Percentiles rank a stretch among this genome's conserved stretches.
phyloP scores from a whole-genome alignment of 208 protist genomes.

The Crithidia thermophila region DNA sequence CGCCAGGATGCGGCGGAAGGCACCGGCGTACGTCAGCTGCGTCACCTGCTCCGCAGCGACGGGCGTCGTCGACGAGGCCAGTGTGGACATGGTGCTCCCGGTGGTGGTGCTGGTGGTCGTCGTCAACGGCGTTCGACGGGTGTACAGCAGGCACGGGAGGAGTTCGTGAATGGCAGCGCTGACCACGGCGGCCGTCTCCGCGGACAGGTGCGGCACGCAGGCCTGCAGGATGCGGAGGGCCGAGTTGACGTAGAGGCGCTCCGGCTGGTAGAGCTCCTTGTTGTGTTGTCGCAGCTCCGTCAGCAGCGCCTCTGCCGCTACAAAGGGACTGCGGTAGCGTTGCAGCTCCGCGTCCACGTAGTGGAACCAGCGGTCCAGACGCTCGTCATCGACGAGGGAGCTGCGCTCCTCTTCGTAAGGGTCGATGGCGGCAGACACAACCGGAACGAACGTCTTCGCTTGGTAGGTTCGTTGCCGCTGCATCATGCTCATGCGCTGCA shows the following conservation, averaged over 20 bases:
- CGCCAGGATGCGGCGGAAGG: constrained; percentile 61
- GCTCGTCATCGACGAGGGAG: constrained; percentile 45
- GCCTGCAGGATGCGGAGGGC: constrained; percentile 72
- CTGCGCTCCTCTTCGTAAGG: constrained; percentile 52
- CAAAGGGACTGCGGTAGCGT: constrained; percentile 75
- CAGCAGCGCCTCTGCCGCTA: constrained; percentile 82
- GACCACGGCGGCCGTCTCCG: constrained; percentile 52
- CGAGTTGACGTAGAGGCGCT: constrained; percentile 73
- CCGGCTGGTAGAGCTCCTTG: constrained; percentile 32
- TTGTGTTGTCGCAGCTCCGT: constrained; percentile 58
- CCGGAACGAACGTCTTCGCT: constrained; percentile 31
- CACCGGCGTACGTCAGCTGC: constrained; percentile 63
- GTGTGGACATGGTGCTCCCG: background rate
- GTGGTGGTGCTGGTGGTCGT: background rate
- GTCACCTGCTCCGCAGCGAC: constrained; percentile 8
- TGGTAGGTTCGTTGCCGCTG: constrained; percentile 16
- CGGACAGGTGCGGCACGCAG: constrained; percentile 51
- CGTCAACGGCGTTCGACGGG: constrained; percentile 29
- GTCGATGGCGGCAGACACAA: constrained; percentile 69
- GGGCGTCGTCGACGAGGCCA: background rate
- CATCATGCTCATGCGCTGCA: too few species aligned
- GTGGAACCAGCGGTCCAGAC: constrained; percentile 57
- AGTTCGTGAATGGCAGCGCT: constrained; percentile 76
- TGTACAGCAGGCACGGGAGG: constrained; percentile 76
- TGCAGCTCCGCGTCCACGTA: constrained; percentile 65